Evolutionary conservation across 2,329 filamentous ascomycete genomes (phyloP).

Genomic region (Akanthomyces uredinophilus): DNA sequence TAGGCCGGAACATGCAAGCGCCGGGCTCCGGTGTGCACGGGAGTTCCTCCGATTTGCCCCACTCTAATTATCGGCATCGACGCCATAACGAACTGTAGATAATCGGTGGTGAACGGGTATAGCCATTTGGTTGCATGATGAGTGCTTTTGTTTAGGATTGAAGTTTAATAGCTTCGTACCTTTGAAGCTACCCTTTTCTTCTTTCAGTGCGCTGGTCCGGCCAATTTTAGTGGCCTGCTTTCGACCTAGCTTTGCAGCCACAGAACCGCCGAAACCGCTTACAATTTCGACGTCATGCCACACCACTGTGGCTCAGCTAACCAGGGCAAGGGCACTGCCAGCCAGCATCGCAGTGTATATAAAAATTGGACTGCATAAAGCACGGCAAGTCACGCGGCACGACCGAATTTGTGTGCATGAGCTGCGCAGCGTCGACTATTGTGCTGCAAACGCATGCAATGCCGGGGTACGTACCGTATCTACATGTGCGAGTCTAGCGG

Average conservation of each 20-base stretch:
- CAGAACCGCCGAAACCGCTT: not conserved
- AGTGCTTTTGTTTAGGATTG: not conserved
- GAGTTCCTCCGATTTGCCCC: slow-evolving; percentile 18
- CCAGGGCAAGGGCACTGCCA: not conserved
- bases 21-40: slow-evolving; percentile 25
- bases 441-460: not conserved
- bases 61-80: slow-evolving; percentile 14
- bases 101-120: not conserved
- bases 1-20: slow-evolving; percentile 30
- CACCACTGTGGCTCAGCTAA: slow-evolving; percentile 3
- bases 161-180: no score
- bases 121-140: no score
- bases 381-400: not conserved
- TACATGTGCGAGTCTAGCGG: not conserved
- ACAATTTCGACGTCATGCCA: slow-evolving; percentile 7
- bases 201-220: not conserved
- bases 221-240: not conserved
- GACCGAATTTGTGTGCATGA: not conserved
- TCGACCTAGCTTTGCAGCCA: not conserved
- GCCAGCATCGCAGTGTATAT: not conserved
- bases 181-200: not conserved
- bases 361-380: not conserved
- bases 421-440: not conserved
- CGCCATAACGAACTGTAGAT: not conserved
- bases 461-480: not conserved